Evolutionary conservation across 2,329 filamentous ascomycete species (phyloP).

Genomic region (Colletotrichum euphorbiae): DNA sequence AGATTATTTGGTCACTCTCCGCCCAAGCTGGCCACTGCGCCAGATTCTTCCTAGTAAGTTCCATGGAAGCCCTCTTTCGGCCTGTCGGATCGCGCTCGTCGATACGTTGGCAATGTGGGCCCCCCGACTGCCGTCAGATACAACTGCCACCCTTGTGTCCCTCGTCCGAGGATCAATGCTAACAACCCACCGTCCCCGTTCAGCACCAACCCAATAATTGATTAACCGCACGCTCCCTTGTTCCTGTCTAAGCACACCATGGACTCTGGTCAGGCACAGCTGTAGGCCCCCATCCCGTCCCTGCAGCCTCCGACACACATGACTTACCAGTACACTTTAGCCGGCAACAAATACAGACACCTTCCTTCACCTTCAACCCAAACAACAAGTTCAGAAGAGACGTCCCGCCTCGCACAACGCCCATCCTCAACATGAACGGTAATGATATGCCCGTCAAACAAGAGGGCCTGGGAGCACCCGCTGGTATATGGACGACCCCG

Average conservation of each 20-base stretch:
- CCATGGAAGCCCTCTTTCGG: slow-evolving; percentile 46
- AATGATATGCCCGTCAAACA: slow-evolving; percentile 60
- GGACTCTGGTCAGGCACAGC: slow-evolving; percentile 63
- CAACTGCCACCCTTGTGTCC: slow-evolving; percentile 46
- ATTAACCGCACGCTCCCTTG: slow-evolving; percentile 51
- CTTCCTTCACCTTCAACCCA: slow-evolving; percentile 61
- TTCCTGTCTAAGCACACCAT: slow-evolving; percentile 55
- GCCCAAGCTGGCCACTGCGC: slow-evolving; percentile 47
- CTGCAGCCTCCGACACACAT: slow-evolving; percentile 41
- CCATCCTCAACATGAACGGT: slow-evolving; percentile 62
- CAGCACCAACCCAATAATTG: slow-evolving; percentile 53
- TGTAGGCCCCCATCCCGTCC: slow-evolving; percentile 57
- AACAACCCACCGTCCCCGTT: slow-evolving; percentile 48
- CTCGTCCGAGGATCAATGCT: slow-evolving; percentile 52
- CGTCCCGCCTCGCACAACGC: slow-evolving; percentile 55
- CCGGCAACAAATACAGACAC: slow-evolving; percentile 61
- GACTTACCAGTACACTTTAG: slow-evolving; percentile 56
- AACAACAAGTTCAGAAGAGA: slow-evolving; percentile 62
- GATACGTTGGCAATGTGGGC: slow-evolving; percentile 48
- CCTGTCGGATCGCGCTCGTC: slow-evolving; percentile 52
- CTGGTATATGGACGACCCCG: slow-evolving; percentile 67
- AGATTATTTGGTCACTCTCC: slow-evolving; percentile 45
- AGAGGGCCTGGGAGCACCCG: slow-evolving; percentile 59
- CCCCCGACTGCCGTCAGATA: slow-evolving; percentile 43
- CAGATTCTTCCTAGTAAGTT: slow-evolving; percentile 56